phyloP scores from a whole-genome alignment of 495 filamentous ascomycete genomes.

The Neurospora africana region DNA sequence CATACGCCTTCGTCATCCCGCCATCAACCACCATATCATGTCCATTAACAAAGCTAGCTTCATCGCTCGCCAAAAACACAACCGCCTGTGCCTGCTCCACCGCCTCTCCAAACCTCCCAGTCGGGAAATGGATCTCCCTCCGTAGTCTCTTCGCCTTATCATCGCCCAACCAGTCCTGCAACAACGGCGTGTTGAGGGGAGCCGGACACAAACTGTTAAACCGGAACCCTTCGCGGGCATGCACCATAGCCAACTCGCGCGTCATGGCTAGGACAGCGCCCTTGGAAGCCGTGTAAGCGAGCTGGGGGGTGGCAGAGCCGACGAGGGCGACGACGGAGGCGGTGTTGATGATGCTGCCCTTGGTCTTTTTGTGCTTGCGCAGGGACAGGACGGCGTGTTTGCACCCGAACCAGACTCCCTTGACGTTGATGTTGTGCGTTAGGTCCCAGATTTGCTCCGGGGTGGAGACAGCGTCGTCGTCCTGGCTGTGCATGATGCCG shows the following conservation, averaged over 20 bases:
- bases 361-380: constrained; percentile 67
- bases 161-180: constrained; percentile 92
- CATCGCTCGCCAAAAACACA: constrained; percentile 86
- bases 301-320: constrained; percentile 85
- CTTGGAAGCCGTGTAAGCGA: constrained; percentile 93
- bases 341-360: constrained; percentile 84
- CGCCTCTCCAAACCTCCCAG: constrained; percentile 89
- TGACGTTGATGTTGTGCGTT: constrained; percentile 92
- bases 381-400: constrained; percentile 85
- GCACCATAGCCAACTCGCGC: constrained; percentile 70
- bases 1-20: constrained; percentile 91
- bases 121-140: constrained; percentile 90
- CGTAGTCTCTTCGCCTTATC: constrained; percentile 73
- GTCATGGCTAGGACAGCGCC: constrained; percentile 86
- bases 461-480: constrained; percentile 76
- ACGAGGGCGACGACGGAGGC: constrained; percentile 88
- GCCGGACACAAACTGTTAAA: constrained; percentile 92
- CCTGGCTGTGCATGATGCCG: constrained; percentile 89
- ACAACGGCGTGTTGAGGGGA: constrained; percentile 74
- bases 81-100: constrained; percentile 94
- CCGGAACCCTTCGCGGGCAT: constrained; percentile 72
- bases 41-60: constrained; percentile 88
- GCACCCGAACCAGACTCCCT: constrained; percentile 93
- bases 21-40: constrained; percentile 93
- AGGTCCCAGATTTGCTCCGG: constrained; percentile 90